Percentiles rank a stretch among this genome's conserved stretches.
Evolutionary conservation across 768 basidiomycete genomes (phyloP).

Genomic region (Russula brevipes): DNA sequence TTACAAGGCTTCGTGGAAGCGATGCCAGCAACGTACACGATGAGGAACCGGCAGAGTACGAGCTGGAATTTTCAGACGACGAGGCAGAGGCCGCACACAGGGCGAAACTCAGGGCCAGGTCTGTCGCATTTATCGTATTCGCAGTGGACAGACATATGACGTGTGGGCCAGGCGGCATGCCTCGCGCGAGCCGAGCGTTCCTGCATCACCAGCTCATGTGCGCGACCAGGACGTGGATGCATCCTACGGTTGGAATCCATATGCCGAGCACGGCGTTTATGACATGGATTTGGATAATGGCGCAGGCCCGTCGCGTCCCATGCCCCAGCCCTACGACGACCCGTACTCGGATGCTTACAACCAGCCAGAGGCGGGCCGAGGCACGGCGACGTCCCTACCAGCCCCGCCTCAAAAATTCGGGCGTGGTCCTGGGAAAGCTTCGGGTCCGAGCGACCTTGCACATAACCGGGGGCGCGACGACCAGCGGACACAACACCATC

Average conservation of each 20-base stretch:
- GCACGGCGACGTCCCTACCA: neutral
- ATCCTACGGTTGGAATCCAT: constrained; percentile 53
- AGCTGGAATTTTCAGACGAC: constrained; percentile 93
- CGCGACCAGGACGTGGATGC: constrained; percentile 52
- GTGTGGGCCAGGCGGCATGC: constrained; percentile 43
- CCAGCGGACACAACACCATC: constrained; percentile 29
- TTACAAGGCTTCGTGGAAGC: constrained; percentile 73
- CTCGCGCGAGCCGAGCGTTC: constrained; percentile 44
- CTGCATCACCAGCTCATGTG: constrained; percentile 45
- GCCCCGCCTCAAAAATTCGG: neutral
- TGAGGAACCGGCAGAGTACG: constrained; percentile 87
- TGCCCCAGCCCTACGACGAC: constrained; percentile 73
- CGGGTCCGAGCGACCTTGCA: constrained; percentile 33
- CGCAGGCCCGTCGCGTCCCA: constrained; percentile 53
- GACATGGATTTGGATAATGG: constrained; percentile 50
- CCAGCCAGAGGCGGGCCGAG: constrained; percentile 8
- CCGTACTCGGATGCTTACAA: constrained; percentile 48
- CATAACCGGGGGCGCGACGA: constrained; percentile 29
- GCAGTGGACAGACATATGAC: neutral
- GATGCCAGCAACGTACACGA: constrained; percentile 94
- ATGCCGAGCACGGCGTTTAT: constrained; percentile 62
- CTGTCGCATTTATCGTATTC: constrained; percentile 25
- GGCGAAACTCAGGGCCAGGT: constrained; percentile 57
- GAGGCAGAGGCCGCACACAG: constrained; percentile 80
- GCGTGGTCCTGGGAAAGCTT: constrained; percentile 17